Evolutionary conservation across 176 grass and related monocot species (phyloP), one percentile per base, ranked within the genome.

Genomic region (Carex pumila): DNA sequence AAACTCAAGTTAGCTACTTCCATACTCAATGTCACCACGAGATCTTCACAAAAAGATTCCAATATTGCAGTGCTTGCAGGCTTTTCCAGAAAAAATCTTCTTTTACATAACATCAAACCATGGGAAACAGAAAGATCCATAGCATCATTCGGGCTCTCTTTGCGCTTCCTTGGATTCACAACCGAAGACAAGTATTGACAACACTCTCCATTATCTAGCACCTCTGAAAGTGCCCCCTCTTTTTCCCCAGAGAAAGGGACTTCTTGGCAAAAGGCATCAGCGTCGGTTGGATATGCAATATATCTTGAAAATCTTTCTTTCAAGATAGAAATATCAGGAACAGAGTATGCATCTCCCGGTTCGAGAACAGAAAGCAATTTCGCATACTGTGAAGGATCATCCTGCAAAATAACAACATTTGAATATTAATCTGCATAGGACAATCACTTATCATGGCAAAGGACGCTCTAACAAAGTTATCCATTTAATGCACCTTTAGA

Each of bases 341-440:
- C 19, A 62, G 7, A n/a, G 21, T 62, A 21, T 25, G 81, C 76
- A 82, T 52, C 79, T 77, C 89, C 85, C 84, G 85, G 71, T 74
- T 88, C 79, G 85, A 95, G 88, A 80, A 92, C 92, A 89, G 93
- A 92, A 30, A 95, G 85, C 45, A 95, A 34, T 67, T 91, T 95
- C 87, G 86, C 62, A 71, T 85, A 88, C 78, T 91, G 87, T 71
- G 85, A 31, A 91, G 89, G 81, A 65, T 71, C 90, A 80, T 92
- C 93, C 93, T 95, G 87, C 85, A 89, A 94, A 75, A 78, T 75
- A 62, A 62, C 19, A 86, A 15, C n/a, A 92, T 61, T 85, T 69
- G 8, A 62, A 62, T 62, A 21, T 62, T 62, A 18, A 9, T 62
- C 60, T 62, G 21, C 60, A 62, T 25, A 21, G 60, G 19, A 62